phyloP scores from a whole-genome alignment of 2,329 filamentous ascomycete species.

The Colletotrichum chrysophilum region DNA sequence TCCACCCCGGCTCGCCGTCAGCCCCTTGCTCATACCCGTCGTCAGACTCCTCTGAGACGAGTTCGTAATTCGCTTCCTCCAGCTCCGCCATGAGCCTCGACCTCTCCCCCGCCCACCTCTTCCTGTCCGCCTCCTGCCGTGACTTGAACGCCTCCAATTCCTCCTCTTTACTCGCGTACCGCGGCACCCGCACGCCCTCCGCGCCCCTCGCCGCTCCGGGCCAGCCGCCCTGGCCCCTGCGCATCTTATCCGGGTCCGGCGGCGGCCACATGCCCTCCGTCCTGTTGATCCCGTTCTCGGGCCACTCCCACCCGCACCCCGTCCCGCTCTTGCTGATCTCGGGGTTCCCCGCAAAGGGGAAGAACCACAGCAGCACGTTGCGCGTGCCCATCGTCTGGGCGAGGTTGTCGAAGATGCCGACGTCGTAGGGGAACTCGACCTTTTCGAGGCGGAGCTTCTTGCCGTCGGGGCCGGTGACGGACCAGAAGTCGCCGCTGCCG shows the following conservation, averaged over 20 bases:
- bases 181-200: conserved; percentile 37
- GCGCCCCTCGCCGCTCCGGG: conserved; percentile 35
- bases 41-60: conserved; percentile 56
- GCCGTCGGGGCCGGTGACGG: conserved; percentile 40
- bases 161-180: conserved; percentile 45
- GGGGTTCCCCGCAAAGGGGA: conserved; percentile 66
- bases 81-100: conserved; percentile 52
- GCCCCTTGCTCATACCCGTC: conserved; percentile 61
- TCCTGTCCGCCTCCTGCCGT: conserved; percentile 54
- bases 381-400: conserved; percentile 75
- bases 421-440: conserved; percentile 83
- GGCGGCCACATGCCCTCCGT: conserved; percentile 66
- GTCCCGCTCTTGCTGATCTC: conserved; percentile 39
- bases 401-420: conserved; percentile 77
- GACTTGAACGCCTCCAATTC: conserved; percentile 53
- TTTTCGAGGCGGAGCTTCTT: conserved; percentile 56
- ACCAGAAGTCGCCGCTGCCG: conserved; percentile 45
- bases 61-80: conserved; percentile 58
- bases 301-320: conserved; percentile 64
- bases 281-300: conserved; percentile 80
- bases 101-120: conserved; percentile 35
- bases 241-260: conserved; percentile 64
- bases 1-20: conserved; percentile 61
- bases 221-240: conserved; percentile 43
- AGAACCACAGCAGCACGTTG: conserved; percentile 72